These are phyloP conservation scores for Fusarium setosum DNA, from an alignment of 2,329 filamentous ascomycete species.

Conservation along the genomic window DNA sequence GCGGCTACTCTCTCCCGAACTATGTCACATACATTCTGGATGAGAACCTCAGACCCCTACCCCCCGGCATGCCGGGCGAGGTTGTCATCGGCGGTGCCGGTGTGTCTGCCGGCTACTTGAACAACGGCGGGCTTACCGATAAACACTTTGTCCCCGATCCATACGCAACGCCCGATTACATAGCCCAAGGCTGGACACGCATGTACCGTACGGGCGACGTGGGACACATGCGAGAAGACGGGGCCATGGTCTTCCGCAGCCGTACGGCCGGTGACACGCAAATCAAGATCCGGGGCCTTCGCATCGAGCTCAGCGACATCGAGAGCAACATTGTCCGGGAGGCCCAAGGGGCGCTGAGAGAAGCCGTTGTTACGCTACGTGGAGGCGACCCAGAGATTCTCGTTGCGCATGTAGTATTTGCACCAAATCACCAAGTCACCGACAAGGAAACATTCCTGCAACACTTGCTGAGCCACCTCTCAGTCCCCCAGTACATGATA, in stretches of 20 bases:
- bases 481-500: not conserved
- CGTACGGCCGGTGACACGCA: slow-evolving; percentile 53
- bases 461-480: not conserved
- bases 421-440: not conserved
- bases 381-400: not conserved
- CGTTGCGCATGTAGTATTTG: not conserved
- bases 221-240: slow-evolving; percentile 32
- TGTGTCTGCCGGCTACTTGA: not conserved
- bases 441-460: not conserved
- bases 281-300: slow-evolving; percentile 56
- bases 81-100: not conserved
- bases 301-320: slow-evolving; percentile 58
- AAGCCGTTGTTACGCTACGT: not conserved
- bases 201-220: not conserved
- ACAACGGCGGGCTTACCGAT: not conserved
- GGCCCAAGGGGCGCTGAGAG: not conserved
- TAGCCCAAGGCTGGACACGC: not conserved
- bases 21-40: not conserved
- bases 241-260: slow-evolving; percentile 47
- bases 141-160: not conserved
- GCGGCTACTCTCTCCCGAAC: not conserved
- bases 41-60: not conserved
- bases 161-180: not conserved
- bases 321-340: slow-evolving; percentile 32
- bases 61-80: not conserved